A percentile compares a stretch with the other conserved stretches of the same genome.
These are phyloP conservation scores for Phytophthora chlamydospora DNA, from an alignment of 352 stramenopile species.

Conservation along the genomic window DNA sequence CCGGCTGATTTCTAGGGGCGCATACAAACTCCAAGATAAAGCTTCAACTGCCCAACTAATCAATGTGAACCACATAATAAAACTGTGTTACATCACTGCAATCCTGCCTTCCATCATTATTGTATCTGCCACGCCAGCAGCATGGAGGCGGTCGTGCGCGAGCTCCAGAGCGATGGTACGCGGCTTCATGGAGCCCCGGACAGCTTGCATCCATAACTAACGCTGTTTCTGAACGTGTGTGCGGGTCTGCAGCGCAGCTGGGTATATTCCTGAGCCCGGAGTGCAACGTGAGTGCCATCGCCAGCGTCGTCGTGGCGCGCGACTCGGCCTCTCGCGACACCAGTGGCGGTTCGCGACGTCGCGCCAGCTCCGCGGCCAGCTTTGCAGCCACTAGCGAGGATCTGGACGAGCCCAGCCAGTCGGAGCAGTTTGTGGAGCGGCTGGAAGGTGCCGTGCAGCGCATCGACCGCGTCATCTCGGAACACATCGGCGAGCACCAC, in stretches of 20 bases:
- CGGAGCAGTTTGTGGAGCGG: conserved; percentile 76
- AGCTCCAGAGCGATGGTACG: conserved; percentile 78
- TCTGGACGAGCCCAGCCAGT: conserved; percentile 48
- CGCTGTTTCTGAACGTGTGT: background rate
- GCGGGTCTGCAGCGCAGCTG: conserved; percentile 56
- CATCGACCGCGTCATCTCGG: conserved; percentile 81
- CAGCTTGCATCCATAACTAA: background rate
- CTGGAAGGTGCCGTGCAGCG: conserved; percentile 67
- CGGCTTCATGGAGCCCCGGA: background rate
- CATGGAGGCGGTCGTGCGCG: conserved; percentile 75
- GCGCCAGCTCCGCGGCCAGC: conserved; percentile 18
- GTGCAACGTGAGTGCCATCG: conserved; percentile 81
- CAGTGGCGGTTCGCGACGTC: conserved; percentile 23
- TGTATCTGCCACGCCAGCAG: conserved; percentile 24
- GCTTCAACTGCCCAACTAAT: conserved; percentile 23
- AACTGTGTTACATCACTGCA: conserved; percentile 10
- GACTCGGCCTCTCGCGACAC: conserved; percentile 53
- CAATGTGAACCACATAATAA: conserved; percentile 8
- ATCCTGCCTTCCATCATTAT: conserved; percentile 28
- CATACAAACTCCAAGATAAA: conserved; percentile 37
- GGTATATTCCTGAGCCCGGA: conserved; percentile 75
- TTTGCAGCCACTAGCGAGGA: conserved; percentile 24
- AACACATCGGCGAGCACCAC: conserved; percentile 82
- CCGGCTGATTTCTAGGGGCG: conserved; percentile 15
- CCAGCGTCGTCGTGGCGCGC: conserved; percentile 73